A percentile compares a stretch with the other conserved stretches of the same genome.
Conservation (phyloP, 1,139 yeast species). For the Saccharomyces pastorianus region DNA sequence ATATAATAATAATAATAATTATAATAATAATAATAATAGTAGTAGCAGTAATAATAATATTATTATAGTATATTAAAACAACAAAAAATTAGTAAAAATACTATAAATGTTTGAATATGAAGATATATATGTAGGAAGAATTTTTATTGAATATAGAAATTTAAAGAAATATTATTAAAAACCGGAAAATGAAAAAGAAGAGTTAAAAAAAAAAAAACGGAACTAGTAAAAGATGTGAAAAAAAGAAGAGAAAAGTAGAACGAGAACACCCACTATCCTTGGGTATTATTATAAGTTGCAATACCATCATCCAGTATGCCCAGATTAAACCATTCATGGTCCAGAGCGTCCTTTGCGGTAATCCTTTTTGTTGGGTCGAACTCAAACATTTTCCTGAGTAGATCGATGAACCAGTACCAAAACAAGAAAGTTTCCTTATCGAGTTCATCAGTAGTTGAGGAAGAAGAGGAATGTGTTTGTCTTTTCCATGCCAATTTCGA, state of each 20-base stretch:
- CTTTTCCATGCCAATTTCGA: conserved; percentile 14
- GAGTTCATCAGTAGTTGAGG: conserved; percentile 15
- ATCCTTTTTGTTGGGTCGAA: conserved; percentile 58
- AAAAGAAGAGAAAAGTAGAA: background rate
- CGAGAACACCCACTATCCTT: background rate
- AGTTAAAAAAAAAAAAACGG: background rate
- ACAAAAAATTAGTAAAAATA: background rate
- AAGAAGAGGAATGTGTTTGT: conserved; percentile 2
- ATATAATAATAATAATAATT: background rate
- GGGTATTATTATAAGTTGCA: conserved; percentile 12
- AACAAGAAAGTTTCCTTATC: conserved; percentile 51
- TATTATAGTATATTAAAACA: background rate
- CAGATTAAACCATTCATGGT: conserved; percentile 68
- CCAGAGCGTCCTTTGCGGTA: conserved; percentile 60
- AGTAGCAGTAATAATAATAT: background rate
- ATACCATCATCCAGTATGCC: conserved; percentile 67
- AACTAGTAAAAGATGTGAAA: background rate
- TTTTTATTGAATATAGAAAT: background rate
- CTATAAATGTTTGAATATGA: conserved; percentile 1
- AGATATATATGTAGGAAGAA: background rate
- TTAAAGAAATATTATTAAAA: background rate
- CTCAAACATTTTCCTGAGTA: conserved; percentile 51
- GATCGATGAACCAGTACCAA: conserved; percentile 70
- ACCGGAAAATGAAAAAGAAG: background rate
- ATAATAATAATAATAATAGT: background rate